A percentile compares a stretch with the other conserved stretches of the same genome.
Conservation (phyloP, 148 eudicot species). For the Oxyria digyna region DNA sequence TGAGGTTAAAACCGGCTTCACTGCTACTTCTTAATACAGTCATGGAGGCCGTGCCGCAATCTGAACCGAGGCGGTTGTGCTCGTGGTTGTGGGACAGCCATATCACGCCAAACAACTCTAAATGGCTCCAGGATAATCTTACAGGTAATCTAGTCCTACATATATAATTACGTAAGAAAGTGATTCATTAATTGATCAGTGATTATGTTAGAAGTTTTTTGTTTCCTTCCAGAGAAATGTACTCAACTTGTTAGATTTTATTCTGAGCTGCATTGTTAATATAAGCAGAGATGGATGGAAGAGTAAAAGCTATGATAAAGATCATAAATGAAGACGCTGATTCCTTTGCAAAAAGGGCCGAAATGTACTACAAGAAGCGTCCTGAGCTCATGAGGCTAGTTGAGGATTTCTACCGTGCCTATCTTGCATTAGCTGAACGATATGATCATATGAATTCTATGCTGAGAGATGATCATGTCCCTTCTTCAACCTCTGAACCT, state of each 20-base stretch:
- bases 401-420: constrained; percentile 91
- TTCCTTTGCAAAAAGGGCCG: constrained; percentile 96
- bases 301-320: constrained; percentile 84
- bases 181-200: too few species aligned
- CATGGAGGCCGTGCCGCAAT: constrained; percentile 38
- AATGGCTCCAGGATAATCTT: constrained; percentile 67
- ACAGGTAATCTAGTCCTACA: constrained; percentile 23
- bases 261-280: not conserved
- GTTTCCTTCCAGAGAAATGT: too few species aligned
- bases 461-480: constrained; percentile 38
- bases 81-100: constrained; percentile 88
- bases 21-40: constrained; percentile 23
- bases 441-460: constrained; percentile 62
- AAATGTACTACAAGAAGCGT: constrained; percentile 93
- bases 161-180: too few species aligned
- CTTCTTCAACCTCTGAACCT: constrained; percentile 44
- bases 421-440: constrained; percentile 91
- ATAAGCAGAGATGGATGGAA: constrained; percentile 70
- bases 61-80: constrained; percentile 47
- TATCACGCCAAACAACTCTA: constrained; percentile 50
- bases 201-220: too few species aligned
- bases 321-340: constrained; percentile 98
- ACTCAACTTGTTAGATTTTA: not conserved
- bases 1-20: too few species aligned
- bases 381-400: constrained; percentile 92